A percentile compares a stretch with the other conserved stretches of the same genome.
Evolutionary conservation across 2,329 filamentous ascomycete species (phyloP).

Genomic region (Epichloe brachyelytri): DNA sequence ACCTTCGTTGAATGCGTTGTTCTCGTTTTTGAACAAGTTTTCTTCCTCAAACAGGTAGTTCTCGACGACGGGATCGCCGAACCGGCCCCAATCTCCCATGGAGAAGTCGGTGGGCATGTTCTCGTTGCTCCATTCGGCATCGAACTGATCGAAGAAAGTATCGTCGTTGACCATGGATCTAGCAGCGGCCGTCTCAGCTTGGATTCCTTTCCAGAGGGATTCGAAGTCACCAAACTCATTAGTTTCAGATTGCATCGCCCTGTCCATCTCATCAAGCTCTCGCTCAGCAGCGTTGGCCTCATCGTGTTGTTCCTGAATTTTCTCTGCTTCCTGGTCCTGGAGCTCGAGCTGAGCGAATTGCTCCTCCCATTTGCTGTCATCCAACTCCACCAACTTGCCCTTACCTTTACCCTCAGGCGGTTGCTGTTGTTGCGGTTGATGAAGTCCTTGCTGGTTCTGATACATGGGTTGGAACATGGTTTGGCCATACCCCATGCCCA

Average conservation of each 20-base stretch:
- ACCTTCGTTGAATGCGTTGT: slow-evolving; percentile 84
- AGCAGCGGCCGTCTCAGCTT: slow-evolving; percentile 59
- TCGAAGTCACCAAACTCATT: slow-evolving; percentile 80
- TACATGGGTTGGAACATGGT: slow-evolving; percentile 43
- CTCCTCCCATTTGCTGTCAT: slow-evolving; percentile 90
- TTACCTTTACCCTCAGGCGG: slow-evolving; percentile 58
- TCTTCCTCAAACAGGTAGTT: slow-evolving; percentile 92
- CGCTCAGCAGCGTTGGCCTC: slow-evolving; percentile 62
- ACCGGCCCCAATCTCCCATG: slow-evolving; percentile 49
- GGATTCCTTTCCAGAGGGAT: slow-evolving; percentile 72
- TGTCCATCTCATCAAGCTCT: slow-evolving; percentile 80
- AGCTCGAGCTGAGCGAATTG: slow-evolving; percentile 85
- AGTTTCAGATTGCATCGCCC: slow-evolving; percentile 52
- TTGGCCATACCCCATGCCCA: slow-evolving; percentile 37
- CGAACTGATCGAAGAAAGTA: slow-evolving; percentile 52
- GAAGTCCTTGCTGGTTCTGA: slow-evolving; percentile 31
- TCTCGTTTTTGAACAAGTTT: slow-evolving; percentile 72
- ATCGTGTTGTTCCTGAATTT: slow-evolving; percentile 37
- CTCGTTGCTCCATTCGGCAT: slow-evolving; percentile 63
- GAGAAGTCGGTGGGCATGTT: slow-evolving; percentile 44
- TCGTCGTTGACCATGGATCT: slow-evolving; percentile 59
- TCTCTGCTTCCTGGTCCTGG: slow-evolving; percentile 36
- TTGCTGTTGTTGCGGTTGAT: slow-evolving; percentile 28
- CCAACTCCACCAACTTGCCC: slow-evolving; percentile 85
- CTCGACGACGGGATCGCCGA: slow-evolving; percentile 66